A percentile compares a stretch with the other conserved stretches of the same genome.
Conservation (phyloP, 2,329 filamentous ascomycete genomes). For the Fusarium xylarioides region DNA sequence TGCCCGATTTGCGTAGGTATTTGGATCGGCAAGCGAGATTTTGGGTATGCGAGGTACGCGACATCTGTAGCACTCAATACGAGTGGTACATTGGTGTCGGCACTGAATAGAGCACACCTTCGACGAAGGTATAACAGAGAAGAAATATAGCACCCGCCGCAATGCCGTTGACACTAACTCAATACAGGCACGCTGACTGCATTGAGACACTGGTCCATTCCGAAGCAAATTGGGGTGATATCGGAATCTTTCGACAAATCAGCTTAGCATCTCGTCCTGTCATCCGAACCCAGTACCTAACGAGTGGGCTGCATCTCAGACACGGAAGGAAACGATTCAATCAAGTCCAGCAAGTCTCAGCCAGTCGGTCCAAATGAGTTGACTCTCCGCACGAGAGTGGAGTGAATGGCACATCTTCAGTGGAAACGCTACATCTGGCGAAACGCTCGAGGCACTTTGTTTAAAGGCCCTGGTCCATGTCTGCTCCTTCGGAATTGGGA, state of each 20-base stretch:
- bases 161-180: not conserved
- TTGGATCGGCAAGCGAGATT: conserved; percentile 28
- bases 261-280: not conserved
- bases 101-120: not conserved
- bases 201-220: not conserved
- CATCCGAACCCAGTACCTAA: conserved; percentile 7
- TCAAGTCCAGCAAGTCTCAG: not conserved
- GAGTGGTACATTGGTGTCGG: conserved; percentile 1
- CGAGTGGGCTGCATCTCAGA: conserved; percentile 17
- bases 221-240: not conserved
- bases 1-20: conserved; percentile 2
- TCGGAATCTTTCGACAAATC: not conserved
- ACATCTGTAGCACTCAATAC: not conserved
- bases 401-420: conserved; percentile 18
- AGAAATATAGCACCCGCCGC: not conserved
- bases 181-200: not conserved
- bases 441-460: conserved; percentile 26
- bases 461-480: conserved; percentile 31
- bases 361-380: not conserved
- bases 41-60: conserved; percentile 9
- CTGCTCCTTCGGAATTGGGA: not conserved
- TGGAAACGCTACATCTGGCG: conserved; percentile 29
- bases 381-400: conserved; percentile 34
- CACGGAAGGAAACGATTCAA: conserved; percentile 13
- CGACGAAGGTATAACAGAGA: not conserved